These are phyloP conservation scores for Wallemia mellicola DNA, from an alignment of 1,284 basidiomycete genomes.

Conservation along the genomic window DNA sequence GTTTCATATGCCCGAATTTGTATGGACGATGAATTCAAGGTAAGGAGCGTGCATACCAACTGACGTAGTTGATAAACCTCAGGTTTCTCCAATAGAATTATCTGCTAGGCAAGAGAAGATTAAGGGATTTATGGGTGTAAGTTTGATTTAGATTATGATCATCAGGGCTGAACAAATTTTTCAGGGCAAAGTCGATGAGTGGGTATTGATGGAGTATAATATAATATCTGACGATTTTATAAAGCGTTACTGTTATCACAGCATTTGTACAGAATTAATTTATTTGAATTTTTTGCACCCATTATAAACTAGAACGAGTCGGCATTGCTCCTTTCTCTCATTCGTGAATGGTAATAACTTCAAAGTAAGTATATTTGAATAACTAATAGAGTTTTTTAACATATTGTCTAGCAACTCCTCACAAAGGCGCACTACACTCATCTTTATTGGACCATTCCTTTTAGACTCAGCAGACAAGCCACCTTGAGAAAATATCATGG, in stretches of 20 bases:
- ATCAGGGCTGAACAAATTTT: neutral
- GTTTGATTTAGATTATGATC: neutral
- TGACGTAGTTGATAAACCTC: slow-evolving; percentile 7
- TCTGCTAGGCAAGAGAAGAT: slow-evolving; percentile 17
- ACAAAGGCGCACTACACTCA: neutral
- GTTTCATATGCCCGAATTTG: slow-evolving; percentile 17
- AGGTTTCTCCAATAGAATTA: slow-evolving; percentile 16
- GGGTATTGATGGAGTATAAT: slow-evolving; percentile 6
- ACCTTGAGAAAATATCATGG: neutral
- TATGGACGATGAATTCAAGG: slow-evolving; percentile 15
- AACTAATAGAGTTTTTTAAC: neutral
- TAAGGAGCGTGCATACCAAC: neutral
- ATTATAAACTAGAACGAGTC: neutral
- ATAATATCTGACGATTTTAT: neutral
- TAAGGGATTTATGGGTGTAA: slow-evolving; percentile 16
- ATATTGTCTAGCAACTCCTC: neutral
- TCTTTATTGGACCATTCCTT: neutral
- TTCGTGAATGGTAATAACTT: neutral
- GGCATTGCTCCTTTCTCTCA: neutral
- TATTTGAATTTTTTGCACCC: neutral
- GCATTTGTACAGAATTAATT: slow-evolving; percentile 1
- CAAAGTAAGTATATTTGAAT: neutral
- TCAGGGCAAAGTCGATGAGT: slow-evolving; percentile 17
- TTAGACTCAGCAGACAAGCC: neutral
- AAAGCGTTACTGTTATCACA: slow-evolving; percentile 2